A percentile compares a stretch with the other conserved stretches of the same genome.
Evolutionary conservation across 805 yeast genomes (phyloP).

Genomic region (Yarrowia alimentaria): DNA sequence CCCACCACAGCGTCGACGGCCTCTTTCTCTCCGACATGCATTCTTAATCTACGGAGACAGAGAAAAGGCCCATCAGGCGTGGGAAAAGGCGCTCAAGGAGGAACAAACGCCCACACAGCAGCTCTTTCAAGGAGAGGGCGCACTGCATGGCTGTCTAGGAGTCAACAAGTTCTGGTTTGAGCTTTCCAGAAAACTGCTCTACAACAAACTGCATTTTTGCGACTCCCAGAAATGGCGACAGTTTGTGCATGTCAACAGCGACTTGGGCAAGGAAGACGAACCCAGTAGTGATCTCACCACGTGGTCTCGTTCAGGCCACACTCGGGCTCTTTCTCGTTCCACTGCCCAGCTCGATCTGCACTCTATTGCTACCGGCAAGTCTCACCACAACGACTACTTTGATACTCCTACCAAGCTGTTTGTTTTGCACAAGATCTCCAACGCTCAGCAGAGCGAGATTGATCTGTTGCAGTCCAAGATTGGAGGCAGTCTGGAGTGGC

Average conservation of each 20-base stretch:
- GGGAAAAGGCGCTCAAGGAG: conserved; percentile 42
- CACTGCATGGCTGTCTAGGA: conserved; percentile 57
- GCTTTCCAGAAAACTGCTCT: conserved; percentile 54
- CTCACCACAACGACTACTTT: conserved; percentile 19
- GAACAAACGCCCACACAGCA: conserved; percentile 28
- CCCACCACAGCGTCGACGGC: conserved; percentile 62
- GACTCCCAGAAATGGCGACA: conserved; percentile 47
- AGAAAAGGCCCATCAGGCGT: conserved; percentile 47
- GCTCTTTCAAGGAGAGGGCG: conserved; percentile 29
- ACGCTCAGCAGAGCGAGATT: conserved; percentile 53
- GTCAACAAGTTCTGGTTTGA: conserved; percentile 69
- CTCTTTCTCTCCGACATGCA: conserved; percentile 68
- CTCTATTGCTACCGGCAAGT: conserved; percentile 30
- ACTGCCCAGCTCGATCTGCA: conserved; percentile 21
- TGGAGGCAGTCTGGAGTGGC: conserved; percentile 56
- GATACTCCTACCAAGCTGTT: conserved; percentile 42
- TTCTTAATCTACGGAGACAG: conserved; percentile 59
- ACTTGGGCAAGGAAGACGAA: background rate
- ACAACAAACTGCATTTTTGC: conserved; percentile 56
- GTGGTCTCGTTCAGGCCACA: conserved; percentile 13
- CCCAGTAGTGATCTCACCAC: conserved; percentile 1
- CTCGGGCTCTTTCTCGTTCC: conserved; percentile 5
- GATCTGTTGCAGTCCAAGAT: conserved; percentile 47
- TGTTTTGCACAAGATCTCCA: conserved; percentile 63
- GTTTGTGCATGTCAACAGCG: conserved; percentile 39